phyloP scores from a whole-genome alignment of 2,329 filamentous ascomycete species.

The Calonectria ilicicola region DNA sequence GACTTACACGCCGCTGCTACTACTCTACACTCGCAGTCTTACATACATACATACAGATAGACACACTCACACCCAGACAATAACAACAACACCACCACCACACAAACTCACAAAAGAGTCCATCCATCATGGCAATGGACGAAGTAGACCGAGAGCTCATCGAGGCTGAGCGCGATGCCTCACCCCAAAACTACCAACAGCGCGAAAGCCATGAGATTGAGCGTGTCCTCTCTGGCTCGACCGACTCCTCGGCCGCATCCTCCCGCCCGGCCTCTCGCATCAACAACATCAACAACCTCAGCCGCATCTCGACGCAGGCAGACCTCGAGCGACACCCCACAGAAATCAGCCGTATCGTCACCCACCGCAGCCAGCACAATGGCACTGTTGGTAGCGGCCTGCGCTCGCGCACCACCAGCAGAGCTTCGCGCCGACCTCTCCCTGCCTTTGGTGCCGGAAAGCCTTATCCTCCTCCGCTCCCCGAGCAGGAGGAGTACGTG shows the following conservation, averaged over 20 bases:
- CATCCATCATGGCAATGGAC: slow-evolving; percentile 57
- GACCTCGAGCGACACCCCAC: slow-evolving; percentile 79
- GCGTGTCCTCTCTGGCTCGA: slow-evolving; percentile 66
- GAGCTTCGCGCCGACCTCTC: slow-evolving; percentile 68
- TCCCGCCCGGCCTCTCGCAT: slow-evolving; percentile 33
- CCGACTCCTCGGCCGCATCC: slow-evolving; percentile 45
- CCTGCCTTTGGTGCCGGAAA: slow-evolving; percentile 81
- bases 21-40: not conserved
- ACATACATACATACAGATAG: not conserved
- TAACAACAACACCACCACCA: not conserved
- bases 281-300: slow-evolving; percentile 60
- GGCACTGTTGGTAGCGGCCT: slow-evolving; percentile 73
- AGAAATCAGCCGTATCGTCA: slow-evolving; percentile 78
- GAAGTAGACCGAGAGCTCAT: slow-evolving; percentile 66
- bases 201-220: slow-evolving; percentile 68
- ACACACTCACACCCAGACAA: not conserved
- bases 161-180: slow-evolving; percentile 67
- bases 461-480: slow-evolving; percentile 76
- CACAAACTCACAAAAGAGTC: not conserved
- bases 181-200: slow-evolving; percentile 51
- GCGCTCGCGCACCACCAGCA: slow-evolving; percentile 52
- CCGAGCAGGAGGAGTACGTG: slow-evolving; percentile 80
- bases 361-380: slow-evolving; percentile 76
- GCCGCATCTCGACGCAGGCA: slow-evolving; percentile 71
- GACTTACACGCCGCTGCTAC: not conserved